Evolutionary conservation across 768 basidiomycete genomes (phyloP), one percentile per base, ranked within the genome.

Genomic region (Daedaleopsis sinensis): DNA sequence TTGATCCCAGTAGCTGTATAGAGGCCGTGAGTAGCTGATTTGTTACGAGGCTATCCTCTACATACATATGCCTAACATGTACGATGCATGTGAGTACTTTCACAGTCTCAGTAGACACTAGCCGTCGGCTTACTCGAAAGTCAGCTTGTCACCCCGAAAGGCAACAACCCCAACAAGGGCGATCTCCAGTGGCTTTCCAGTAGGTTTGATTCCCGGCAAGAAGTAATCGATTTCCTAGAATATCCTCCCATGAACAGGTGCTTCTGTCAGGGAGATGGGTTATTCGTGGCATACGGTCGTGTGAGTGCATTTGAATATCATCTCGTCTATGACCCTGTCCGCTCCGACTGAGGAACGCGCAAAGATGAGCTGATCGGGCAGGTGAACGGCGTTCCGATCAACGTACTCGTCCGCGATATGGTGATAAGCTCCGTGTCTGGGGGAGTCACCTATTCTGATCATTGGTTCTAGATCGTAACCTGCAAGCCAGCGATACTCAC

Each of bases 71-170:
- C 58, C 72, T 74, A 38, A 9, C 35, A 36, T 8, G 21, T n/a
- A 48, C 47, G 15, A 2, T n/a, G 12, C 37, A n/a, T 0, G 42
- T 55, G 16, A 52, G 27, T 21, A n/a, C 37, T 9, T 9, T 18
- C 39, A 46, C 3, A 16, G 46, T 37, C 18, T 53, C 4, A 16
- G 16, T 35, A 64, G 47, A 19, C 23, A 58, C 21, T 11, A 32
- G 52, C 52, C 32, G 7, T 5, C 8, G 6, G 71, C 79, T 61
- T 68, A 80, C 77, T 82, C 82, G 64, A 81, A 80, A 44, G 77
- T 78, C 37, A 82, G 65, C 56, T 80, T 80, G 64, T 82, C 80
- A n/a, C 82, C 81, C 49, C 80, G 71, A 50, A 83, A 77, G 12
- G 78, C 79, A 24, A 81, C 72, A 19, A 82, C 70, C 19, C 78